Conservation (phyloP, 2,329 filamentous ascomycete species). For the Fusarium paranaense region DNA sequence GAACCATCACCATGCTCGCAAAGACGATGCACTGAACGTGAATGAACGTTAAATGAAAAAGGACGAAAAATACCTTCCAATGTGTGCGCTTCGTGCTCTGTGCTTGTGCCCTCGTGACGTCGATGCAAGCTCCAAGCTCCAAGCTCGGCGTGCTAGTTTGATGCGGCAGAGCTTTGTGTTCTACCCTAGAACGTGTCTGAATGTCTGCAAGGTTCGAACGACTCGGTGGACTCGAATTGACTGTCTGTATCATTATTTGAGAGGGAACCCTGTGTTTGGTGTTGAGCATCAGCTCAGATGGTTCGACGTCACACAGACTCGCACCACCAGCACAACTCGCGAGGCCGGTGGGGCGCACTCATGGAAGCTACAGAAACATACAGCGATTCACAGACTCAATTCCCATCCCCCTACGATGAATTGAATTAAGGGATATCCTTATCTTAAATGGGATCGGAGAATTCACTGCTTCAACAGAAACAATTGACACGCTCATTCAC, state of each 20-base stretch:
- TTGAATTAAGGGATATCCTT: not conserved
- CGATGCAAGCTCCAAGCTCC: not conserved
- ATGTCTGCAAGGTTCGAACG: not conserved
- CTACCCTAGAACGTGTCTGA: not conserved
- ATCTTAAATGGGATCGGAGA: not conserved
- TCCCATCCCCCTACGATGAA: not conserved
- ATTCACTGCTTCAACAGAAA: not conserved
- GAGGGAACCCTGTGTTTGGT: slow-evolving; percentile 17
- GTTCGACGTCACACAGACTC: slow-evolving; percentile 26
- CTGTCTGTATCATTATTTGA: not conserved
- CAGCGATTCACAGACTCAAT: not conserved
- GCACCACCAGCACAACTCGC: not conserved
- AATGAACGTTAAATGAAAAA: slow-evolving; percentile 44
- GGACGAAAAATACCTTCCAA: slow-evolving; percentile 34
- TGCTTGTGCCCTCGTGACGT: slow-evolving; percentile 18
- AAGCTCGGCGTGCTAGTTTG: too few relatives aligned
- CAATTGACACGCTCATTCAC: not conserved
- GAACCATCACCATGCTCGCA: slow-evolving; percentile 43
- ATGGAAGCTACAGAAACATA: not conserved
- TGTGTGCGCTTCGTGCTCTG: slow-evolving; percentile 5
- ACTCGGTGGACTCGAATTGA: not conserved
- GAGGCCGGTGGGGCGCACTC: not conserved
- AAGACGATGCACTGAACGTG: slow-evolving; percentile 40
- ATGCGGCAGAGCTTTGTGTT: not conserved
- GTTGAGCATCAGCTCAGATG: slow-evolving; percentile 6